phyloP scores from a whole-genome alignment of 352 stramenopile genomes.

The Pythium rishiriense region DNA sequence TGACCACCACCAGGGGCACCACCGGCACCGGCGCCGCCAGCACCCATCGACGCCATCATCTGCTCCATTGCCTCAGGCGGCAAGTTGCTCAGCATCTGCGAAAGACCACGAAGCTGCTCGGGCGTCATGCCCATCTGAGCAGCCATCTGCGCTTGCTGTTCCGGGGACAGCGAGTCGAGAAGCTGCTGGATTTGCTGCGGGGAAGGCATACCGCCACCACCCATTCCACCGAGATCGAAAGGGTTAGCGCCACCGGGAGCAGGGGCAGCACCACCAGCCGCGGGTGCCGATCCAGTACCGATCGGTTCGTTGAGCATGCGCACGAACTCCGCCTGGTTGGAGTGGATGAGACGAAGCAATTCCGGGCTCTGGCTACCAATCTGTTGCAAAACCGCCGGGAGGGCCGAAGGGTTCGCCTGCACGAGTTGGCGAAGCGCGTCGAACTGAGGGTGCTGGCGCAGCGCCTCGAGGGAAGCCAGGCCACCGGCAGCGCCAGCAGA shows the following conservation, averaged over 20 bases:
- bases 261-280: slow-evolving; percentile 21
- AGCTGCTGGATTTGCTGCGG: slow-evolving; percentile 84
- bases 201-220: slow-evolving; percentile 59
- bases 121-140: slow-evolving; percentile 85
- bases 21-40: slow-evolving; percentile 36
- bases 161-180: slow-evolving; percentile 70
- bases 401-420: slow-evolving; percentile 78
- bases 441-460: slow-evolving; percentile 87
- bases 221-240: slow-evolving; percentile 51
- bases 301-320: slow-evolving; percentile 89
- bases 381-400: slow-evolving; percentile 83
- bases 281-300: slow-evolving; percentile 41
- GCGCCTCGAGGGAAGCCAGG: slow-evolving; percentile 56
- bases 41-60: slow-evolving; percentile 85
- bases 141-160: slow-evolving; percentile 81
- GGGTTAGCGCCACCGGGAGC: slow-evolving; percentile 36
- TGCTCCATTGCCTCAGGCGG: slow-evolving; percentile 82
- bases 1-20: slow-evolving; percentile 43
- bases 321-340: slow-evolving; percentile 87
- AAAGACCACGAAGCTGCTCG: slow-evolving; percentile 82
- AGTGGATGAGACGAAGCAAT: slow-evolving; percentile 80
- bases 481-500: slow-evolving; percentile 26
- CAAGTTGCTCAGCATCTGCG: slow-evolving; percentile 86
- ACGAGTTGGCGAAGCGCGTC: slow-evolving; percentile 79
- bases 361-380: slow-evolving; percentile 85